phyloP scores from a whole-genome alignment of 2,329 filamentous ascomycete species.

The Botrytis medusae region DNA sequence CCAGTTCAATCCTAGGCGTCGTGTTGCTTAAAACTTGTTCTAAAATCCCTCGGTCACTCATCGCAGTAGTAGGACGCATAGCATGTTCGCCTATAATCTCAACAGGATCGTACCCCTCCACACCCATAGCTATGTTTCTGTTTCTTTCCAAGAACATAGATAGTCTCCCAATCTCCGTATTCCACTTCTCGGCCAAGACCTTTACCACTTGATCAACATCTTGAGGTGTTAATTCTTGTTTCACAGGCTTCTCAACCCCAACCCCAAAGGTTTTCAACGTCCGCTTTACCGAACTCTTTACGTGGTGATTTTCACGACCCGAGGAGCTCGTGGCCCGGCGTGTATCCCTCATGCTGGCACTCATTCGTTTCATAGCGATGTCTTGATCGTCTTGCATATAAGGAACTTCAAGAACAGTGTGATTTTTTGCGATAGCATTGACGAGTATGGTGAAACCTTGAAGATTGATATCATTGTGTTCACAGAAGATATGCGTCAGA shows the following conservation, averaged over 20 bases:
- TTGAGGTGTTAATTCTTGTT: slow-evolving; percentile 36
- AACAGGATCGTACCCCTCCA: slow-evolving; percentile 24
- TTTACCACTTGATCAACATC: slow-evolving; percentile 38
- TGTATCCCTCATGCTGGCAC: slow-evolving; percentile 40
- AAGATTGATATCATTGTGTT: slow-evolving; percentile 71
- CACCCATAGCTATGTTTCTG: slow-evolving; percentile 35
- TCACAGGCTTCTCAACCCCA: slow-evolving; percentile 28
- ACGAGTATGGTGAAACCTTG: slow-evolving; percentile 68
- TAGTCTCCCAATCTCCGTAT: slow-evolving; percentile 36
- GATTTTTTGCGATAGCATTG: slow-evolving; percentile 66
- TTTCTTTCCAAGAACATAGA: slow-evolving; percentile 38
- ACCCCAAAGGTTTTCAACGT: slow-evolving; percentile 36
- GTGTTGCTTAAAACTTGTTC: slow-evolving; percentile 40
- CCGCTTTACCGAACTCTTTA: slow-evolving; percentile 37
- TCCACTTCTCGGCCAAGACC: slow-evolving; percentile 37
- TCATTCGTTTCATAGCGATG: slow-evolving; percentile 54
- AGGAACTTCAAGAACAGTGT: slow-evolving; percentile 60
- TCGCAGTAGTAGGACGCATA: slow-evolving; percentile 37
- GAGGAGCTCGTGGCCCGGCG: slow-evolving; percentile 24
- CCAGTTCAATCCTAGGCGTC: slow-evolving; percentile 36
- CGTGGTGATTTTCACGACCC: slow-evolving; percentile 27
- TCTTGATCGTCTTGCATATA: slow-evolving; percentile 61
- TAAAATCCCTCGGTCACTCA: slow-evolving; percentile 38
- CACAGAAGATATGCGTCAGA: slow-evolving; percentile 65
- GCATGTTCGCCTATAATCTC: slow-evolving; percentile 30